phyloP scores from a whole-genome alignment of 139 green algal genomes.

The Edaphochlamys debaryana region DNA sequence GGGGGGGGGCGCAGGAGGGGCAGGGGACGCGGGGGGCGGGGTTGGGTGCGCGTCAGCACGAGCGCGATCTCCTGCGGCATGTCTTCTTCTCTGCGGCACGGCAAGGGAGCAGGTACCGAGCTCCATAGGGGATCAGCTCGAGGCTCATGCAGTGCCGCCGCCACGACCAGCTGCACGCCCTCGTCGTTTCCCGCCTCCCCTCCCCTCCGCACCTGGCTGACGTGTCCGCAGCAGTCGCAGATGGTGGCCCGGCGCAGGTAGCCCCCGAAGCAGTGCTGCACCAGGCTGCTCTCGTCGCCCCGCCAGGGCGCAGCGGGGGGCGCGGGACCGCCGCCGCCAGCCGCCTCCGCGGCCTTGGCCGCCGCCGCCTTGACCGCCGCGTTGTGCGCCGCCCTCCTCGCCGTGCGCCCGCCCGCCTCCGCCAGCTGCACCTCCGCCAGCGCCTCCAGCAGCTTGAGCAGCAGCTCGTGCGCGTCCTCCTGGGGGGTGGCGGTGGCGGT shows the following conservation, averaged over 20 bases:
- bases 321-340: background rate
- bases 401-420: conserved; percentile 57
- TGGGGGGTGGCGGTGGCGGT: background rate
- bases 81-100: no score
- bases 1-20: background rate
- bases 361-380: background rate
- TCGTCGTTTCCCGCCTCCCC: background rate
- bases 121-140: no score
- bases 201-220: conserved; percentile 23
- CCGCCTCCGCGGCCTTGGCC: background rate
- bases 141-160: no score
- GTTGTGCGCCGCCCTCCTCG: background rate
- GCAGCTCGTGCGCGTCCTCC: conserved; percentile 47
- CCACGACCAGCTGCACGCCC: background rate
- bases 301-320: background rate
- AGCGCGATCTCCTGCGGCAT: no score
- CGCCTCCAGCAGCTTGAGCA: conserved; percentile 32
- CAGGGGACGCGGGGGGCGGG: background rate
- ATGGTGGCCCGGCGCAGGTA: conserved; percentile 67
- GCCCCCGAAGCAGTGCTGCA: conserved; percentile 73
- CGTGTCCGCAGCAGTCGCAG: conserved; percentile 45
- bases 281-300: conserved; percentile 73
- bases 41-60: background rate
- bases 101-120: no score
- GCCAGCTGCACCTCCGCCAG: conserved; percentile 69